Evolutionary conservation across 352 stramenopile species (phyloP).

Genomic region (Globisporangium alternatum): DNA sequence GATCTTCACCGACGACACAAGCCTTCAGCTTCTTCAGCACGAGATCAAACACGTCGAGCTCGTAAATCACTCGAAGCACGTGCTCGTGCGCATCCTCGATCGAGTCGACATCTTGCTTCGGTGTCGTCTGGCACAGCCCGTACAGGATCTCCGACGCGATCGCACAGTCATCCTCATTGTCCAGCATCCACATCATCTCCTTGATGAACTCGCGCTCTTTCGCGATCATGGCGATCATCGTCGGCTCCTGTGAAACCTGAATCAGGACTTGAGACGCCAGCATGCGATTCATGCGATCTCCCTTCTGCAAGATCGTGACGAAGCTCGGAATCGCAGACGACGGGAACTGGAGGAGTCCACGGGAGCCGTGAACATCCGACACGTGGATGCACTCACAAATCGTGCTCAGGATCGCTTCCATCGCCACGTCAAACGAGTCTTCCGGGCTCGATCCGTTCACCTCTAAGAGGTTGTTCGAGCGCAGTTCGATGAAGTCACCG

Average conservation of each 20-base stretch:
- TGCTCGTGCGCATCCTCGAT: conserved; percentile 33
- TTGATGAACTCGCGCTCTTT: conserved; percentile 62
- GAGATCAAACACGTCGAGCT: conserved; percentile 59
- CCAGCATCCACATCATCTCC: conserved; percentile 70
- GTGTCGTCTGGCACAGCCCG: conserved; percentile 54
- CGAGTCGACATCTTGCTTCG: conserved; percentile 18
- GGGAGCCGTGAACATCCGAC: conserved; percentile 31
- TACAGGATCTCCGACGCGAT: conserved; percentile 75
- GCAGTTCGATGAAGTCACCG: conserved; percentile 54
- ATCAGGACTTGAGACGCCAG: conserved; percentile 68
- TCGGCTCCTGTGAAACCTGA: conserved; percentile 57
- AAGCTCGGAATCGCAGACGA: conserved; percentile 54
- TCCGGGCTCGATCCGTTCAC: conserved; percentile 26
- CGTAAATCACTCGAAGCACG: conserved; percentile 54
- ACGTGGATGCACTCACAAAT: conserved; percentile 76
- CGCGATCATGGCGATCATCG: conserved; percentile 47
- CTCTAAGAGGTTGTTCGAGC: conserved; percentile 25
- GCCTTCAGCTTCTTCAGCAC: conserved; percentile 69
- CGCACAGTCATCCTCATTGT: conserved; percentile 65
- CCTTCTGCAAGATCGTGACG: conserved; percentile 56
- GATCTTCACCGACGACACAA: conserved; percentile 58
- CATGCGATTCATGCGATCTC: conserved; percentile 62
- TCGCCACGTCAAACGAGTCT: conserved; percentile 59
- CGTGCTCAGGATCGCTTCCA: conserved; percentile 73
- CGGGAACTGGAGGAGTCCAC: conserved; percentile 53